Conservation (phyloP, 1,139 yeast genomes). For the Suhomyces panamericanus region DNA sequence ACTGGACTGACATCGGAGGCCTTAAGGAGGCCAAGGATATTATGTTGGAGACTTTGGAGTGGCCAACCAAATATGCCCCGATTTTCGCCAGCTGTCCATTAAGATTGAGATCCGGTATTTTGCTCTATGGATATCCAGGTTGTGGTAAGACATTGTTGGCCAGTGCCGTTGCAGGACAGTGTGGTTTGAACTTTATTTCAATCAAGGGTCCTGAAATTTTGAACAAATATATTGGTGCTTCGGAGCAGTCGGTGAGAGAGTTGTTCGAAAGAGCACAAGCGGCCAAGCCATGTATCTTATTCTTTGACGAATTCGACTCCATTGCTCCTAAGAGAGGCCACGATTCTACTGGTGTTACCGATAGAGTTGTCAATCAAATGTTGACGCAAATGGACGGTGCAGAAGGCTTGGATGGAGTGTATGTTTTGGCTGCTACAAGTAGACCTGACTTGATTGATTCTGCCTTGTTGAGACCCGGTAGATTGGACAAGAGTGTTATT, state of each 20-base stretch:
- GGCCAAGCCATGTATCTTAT: constrained; percentile 90
- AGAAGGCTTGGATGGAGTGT: constrained; percentile 95
- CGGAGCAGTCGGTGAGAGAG: constrained; percentile 92
- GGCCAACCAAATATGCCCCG: constrained; percentile 97
- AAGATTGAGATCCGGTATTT: constrained; percentile 82
- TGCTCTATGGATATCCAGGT: constrained; percentile 95
- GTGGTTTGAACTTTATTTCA: constrained; percentile 91
- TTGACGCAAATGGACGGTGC: constrained; percentile 99
- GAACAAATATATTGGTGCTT: constrained; percentile 95
- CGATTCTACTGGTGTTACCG: constrained; percentile 97
- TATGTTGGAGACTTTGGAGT: constrained; percentile 83
- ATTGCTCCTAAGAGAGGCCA: constrained; percentile 98
- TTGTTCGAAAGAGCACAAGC: constrained; percentile 92
- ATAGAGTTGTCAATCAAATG: constrained; percentile 94
- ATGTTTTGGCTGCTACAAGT: constrained; percentile 93
- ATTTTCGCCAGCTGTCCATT: constrained; percentile 87
- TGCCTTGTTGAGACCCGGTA: constrained; percentile 91
- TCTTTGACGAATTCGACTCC: constrained; percentile 95
- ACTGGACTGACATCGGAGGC: constrained; percentile 93
- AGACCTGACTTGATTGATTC: constrained; percentile 95
- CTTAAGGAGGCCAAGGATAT: constrained; percentile 71
- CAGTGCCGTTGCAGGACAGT: constrained; percentile 90
- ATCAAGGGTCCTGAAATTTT: constrained; percentile 96
- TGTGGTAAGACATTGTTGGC: constrained; percentile 95
- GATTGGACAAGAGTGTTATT: constrained; percentile 86